Evolutionary conservation across 2,329 filamentous ascomycete species (phyloP).

Genomic region (Neopestalotiopsis rosae): DNA sequence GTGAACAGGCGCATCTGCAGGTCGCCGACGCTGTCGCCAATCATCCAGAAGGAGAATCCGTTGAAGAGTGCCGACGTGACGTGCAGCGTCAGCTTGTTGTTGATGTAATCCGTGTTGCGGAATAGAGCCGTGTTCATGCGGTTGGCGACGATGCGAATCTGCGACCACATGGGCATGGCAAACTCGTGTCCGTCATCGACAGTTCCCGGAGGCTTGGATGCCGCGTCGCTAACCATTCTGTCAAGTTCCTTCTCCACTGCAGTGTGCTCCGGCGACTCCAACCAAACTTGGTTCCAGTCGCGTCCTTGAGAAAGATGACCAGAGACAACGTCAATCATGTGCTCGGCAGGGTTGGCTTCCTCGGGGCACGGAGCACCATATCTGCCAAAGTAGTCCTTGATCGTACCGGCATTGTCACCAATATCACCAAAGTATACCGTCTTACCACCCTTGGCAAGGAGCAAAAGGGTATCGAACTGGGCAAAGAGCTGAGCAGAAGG

Average conservation of each 20-base stretch:
- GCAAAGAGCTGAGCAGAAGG: slow-evolving; percentile 71
- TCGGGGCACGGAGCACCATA: slow-evolving; percentile 67
- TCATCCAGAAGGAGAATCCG: slow-evolving; percentile 66
- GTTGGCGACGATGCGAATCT: slow-evolving; percentile 67
- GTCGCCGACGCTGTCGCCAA: slow-evolving; percentile 55
- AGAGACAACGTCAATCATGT: slow-evolving; percentile 70
- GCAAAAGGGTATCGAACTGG: slow-evolving; percentile 68
- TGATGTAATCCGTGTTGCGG: slow-evolving; percentile 70
- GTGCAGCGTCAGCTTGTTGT: slow-evolving; percentile 66
- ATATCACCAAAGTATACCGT: slow-evolving; percentile 73
- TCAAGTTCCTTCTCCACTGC: slow-evolving; percentile 17
- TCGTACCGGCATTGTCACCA: slow-evolving; percentile 56
- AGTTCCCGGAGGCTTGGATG: slow-evolving; percentile 16
- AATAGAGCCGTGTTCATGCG: slow-evolving; percentile 68
- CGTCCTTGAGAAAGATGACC: slow-evolving; percentile 50
- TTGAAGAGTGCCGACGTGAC: slow-evolving; percentile 62
- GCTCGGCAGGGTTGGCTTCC: slow-evolving; percentile 75
- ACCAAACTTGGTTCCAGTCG: slow-evolving; percentile 76
- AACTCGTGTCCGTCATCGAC: slow-evolving; percentile 18
- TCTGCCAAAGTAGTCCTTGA: slow-evolving; percentile 69
- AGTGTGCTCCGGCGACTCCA: slow-evolving; percentile 60
- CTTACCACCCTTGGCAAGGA: slow-evolving; percentile 68
- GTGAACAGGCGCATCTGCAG: slow-evolving; percentile 63
- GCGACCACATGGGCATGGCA: slow-evolving; percentile 55
- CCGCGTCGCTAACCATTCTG: slow-evolving; percentile 7